A percentile compares a stretch with the other conserved stretches of the same genome.
Evolutionary conservation across 495 filamentous ascomycete genomes (phyloP).

Genomic region (Neurospora sp.): DNA sequence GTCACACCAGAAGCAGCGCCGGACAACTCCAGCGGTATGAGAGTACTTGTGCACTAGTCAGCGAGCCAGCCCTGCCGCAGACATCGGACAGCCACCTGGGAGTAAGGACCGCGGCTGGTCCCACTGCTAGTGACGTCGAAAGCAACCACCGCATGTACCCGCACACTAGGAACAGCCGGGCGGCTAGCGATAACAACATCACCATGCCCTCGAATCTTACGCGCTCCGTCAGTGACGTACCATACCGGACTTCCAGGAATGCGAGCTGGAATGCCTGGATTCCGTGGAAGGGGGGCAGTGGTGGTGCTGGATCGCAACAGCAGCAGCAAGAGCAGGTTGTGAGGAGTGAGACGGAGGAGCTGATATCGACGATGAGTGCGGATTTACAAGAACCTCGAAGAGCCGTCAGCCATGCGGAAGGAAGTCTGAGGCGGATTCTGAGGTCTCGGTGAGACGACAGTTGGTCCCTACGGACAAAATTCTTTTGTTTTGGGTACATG

Average conservation of each 20-base stretch:
- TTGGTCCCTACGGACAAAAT: neutral
- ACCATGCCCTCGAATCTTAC: neutral
- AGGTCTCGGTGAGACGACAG: neutral
- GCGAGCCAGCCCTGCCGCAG: slow-evolving; percentile 38
- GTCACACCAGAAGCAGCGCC: slow-evolving; percentile 6
- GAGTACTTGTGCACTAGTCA: slow-evolving; percentile 23
- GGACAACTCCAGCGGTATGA: neutral
- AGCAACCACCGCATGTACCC: no score
- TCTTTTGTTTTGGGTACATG: neutral
- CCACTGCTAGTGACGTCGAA: neutral
- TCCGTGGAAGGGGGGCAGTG: neutral
- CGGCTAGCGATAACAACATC: neutral
- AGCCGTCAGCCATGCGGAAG: neutral
- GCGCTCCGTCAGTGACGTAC: neutral
- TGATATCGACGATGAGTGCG: neutral
- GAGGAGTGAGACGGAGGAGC: neutral
- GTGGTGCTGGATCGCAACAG: neutral
- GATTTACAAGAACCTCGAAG: neutral
- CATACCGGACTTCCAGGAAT: neutral
- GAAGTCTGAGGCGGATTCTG: neutral
- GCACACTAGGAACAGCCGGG: no score
- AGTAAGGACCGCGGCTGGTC: slow-evolving; percentile 19
- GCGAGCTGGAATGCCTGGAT: neutral
- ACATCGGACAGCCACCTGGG: slow-evolving; percentile 31
- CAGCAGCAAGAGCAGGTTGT: neutral